These are phyloP conservation scores for Cryphonectria japonica DNA, from an alignment of 2,329 filamentous ascomycete genomes.

Conservation along the genomic window DNA sequence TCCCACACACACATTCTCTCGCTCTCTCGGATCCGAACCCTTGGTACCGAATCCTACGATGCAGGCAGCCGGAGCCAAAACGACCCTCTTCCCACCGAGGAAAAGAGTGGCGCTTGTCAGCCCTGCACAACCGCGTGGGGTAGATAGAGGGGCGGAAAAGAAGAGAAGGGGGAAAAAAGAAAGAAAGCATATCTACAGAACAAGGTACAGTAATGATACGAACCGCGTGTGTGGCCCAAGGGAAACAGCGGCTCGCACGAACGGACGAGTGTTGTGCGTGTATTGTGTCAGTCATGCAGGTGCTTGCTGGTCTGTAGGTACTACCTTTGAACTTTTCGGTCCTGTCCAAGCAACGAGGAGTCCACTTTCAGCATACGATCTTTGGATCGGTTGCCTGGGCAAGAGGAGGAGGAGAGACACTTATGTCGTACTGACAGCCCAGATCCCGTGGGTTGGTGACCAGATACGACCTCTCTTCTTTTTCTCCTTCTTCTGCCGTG, in stretches of 20 bases:
- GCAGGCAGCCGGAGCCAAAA: not conserved
- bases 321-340: not conserved
- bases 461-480: not conserved
- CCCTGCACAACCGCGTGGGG: not conserved
- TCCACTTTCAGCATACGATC: not conserved
- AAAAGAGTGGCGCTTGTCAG: conserved; percentile 1
- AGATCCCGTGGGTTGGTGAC: not conserved
- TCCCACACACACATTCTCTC: not conserved
- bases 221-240: not conserved
- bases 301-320: not conserved
- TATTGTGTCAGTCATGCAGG: not conserved
- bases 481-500: too few species aligned
- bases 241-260: not conserved
- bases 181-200: not conserved
- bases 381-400: not conserved
- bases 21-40: not conserved
- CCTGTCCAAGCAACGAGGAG: not conserved
- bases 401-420: not conserved
- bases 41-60: conserved; percentile 1
- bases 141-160: too few species aligned
- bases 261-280: too few species aligned
- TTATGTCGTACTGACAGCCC: not conserved
- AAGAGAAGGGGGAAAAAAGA: too few species aligned
- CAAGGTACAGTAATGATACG: not conserved
- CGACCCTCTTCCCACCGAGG: not conserved